Base-by-base conservation (phyloP, 163 green algal genomes). In the Scenedesmus sp. region DNA sequence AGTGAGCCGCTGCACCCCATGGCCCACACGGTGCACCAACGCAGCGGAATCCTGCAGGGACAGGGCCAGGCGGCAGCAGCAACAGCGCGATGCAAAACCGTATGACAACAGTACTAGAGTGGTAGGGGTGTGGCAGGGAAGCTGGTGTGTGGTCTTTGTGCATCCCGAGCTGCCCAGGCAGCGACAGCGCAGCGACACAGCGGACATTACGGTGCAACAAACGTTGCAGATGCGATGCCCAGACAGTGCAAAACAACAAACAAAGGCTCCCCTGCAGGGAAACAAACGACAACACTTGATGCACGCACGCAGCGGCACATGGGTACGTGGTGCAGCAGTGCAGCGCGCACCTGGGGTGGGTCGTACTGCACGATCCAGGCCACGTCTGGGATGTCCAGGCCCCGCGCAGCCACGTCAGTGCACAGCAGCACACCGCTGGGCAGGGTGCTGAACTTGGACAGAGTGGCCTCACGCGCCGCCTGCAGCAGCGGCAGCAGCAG, bases 311-410 rank as follows among this genome's bases (percentile, higher is more conserved):
- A 86, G 79, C 49, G 73, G 1, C 33, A 44, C 30, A 35, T 88
- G 33, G 1, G 35, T 5, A 37, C 37, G 6, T 18, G 42, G 15
- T 53, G 16, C n/a, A n/a, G n/a, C n/a, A n/a, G n/a, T n/a, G n/a
- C n/a, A n/a, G n/a, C n/a, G n/a, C 85, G 7, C 18, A 90, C 85
- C 85, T 98, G 96, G 0, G 97, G 97, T 10, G 96, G 92, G 92
- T 99, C 97, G 53, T 96, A 95, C 94, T 99, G 98, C 61, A 99
- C 83, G 26, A 99, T 95, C 96, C 97, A 99, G 81, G 98, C 86
- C 24, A 99, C 97, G 70, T 97, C 96, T 22, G 98, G 98, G 42
- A 99, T 98, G 95, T 99, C 98, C 83, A 99, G 93, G 0, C 98
- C 98, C 2, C 98, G 92, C 3, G 98, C 98, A 13, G 98, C 98